Evolutionary conservation across 1,284 basidiomycete genomes (phyloP), one percentile per base, ranked within the genome.

Genomic region (Golubevia pallescens): DNA sequence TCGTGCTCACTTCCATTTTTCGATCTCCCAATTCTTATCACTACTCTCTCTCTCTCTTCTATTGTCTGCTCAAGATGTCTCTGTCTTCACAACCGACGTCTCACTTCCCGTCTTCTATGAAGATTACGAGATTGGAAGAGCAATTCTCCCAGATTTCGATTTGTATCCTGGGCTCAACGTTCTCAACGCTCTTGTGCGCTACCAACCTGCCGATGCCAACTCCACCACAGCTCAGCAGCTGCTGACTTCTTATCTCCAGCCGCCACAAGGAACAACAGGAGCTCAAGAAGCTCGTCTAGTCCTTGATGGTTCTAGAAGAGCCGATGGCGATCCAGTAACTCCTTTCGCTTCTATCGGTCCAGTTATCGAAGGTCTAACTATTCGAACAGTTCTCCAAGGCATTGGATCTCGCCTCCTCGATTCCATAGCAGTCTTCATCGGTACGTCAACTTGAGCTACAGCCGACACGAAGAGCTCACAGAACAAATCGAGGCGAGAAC

Each of bases 321-420:
- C 34, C 5, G 10, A 38, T 38, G 5, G 5, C 3, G 64, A 61
- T 21, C 55, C 67, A 42, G 57, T 80, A 14, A 71, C 77, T 32
- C 78, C 78, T 28, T 84, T 81, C 67, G 79, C 68, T 16, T 73
- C 76, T 57, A 70, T 84, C 2, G 59, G 62, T 16, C 77, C 78
- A 23, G 80, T 70, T 8, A 61, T 83, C 38, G 68, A 67, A 13
- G 70, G 70, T 20, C 57, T 83, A 54, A 63, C 54, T 23, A 62
- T 77, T 51, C 54, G 65, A 10, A 68, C 73, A 1, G 34, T 60
- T 32, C 61, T 84, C 13, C 5, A 65, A 2, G 80, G 80, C 67
- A 73, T 83, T 48, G 80, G 65, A 16, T 61, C 70, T 58, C 69
- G 76, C 32, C 68, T 80, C 51, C 69, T 81, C 42, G 42, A 48